A percentile compares a stretch with the other conserved stretches of the same genome.
phyloP scores from a whole-genome alignment of 768 basidiomycete genomes.

The Leucocoprinus birnbaumii region DNA sequence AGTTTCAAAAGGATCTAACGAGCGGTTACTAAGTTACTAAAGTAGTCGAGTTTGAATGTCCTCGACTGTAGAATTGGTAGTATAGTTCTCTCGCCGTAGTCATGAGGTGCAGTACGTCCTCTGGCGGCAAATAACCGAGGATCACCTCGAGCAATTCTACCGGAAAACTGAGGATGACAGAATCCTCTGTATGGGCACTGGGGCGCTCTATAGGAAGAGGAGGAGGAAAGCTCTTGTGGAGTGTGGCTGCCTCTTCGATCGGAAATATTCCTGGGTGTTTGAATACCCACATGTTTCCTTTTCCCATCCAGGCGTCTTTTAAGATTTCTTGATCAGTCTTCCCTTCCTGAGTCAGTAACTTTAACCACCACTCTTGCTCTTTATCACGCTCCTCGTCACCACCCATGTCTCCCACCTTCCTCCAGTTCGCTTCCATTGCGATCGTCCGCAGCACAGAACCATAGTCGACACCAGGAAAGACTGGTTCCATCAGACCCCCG shows the following conservation, averaged over 20 bases:
- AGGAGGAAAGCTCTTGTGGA: not conserved
- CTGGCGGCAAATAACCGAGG: not conserved
- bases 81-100: not conserved
- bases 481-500: not conserved
- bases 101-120: not conserved
- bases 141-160: not conserved
- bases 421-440: not conserved
- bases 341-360: not conserved
- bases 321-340: constrained; percentile 5
- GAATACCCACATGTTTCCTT: constrained; percentile 4
- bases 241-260: not conserved
- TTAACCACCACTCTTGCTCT: not conserved
- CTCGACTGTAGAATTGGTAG: not conserved
- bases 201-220: too few relatives aligned
- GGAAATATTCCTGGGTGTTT: constrained; percentile 5
- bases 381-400: not conserved
- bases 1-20: not conserved
- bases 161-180: not conserved
- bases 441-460: not conserved
- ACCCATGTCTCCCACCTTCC: not conserved
- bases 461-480: not conserved
- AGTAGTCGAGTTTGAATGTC: too few relatives aligned
- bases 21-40: not conserved
- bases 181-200: not conserved
- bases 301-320: constrained; percentile 5